Evolutionary conservation across 73 alveolate genomes (phyloP).

Genomic region (Paramecium bursaria): DNA sequence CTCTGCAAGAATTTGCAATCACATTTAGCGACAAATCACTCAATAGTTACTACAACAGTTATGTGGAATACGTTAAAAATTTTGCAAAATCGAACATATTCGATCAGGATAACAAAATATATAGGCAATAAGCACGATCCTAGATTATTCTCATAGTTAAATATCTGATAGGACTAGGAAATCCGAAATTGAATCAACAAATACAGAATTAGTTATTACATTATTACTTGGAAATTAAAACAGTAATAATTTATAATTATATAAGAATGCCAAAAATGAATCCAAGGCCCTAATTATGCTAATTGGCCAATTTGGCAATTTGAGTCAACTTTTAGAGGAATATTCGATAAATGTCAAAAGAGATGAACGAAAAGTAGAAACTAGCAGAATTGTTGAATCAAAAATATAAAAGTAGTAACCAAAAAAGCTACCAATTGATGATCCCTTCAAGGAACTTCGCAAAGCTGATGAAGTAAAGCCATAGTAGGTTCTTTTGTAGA

Average conservation of each 20-base stretch:
- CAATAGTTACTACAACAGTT: constrained; percentile 11
- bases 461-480: not conserved
- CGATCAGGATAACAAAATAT: constrained; percentile 18
- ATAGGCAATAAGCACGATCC: constrained; percentile 17
- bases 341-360: not conserved
- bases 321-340: not conserved
- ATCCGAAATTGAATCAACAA: constrained; percentile 8
- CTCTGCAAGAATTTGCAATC: constrained; percentile 9
- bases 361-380: not conserved
- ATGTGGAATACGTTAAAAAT: constrained; percentile 9
- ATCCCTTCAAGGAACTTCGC: constrained; percentile 33
- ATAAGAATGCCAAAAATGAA: constrained; percentile 31
- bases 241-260: not conserved
- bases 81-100: not conserved
- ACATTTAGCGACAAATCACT: constrained; percentile 5
- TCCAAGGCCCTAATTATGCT: constrained; percentile 43
- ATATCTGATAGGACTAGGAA: constrained; percentile 22
- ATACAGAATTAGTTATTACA: constrained; percentile 15
- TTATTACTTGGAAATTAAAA: constrained; percentile 25
- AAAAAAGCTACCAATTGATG: not conserved
- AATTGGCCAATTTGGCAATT: constrained; percentile 26
- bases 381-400: no score
- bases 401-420: not conserved
- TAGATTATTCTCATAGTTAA: not conserved
- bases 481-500: not conserved